Percentiles rank a stretch among this genome's conserved stretches.
phyloP scores from a whole-genome alignment of 148 eudicot genomes.

The Camellia japonica region DNA sequence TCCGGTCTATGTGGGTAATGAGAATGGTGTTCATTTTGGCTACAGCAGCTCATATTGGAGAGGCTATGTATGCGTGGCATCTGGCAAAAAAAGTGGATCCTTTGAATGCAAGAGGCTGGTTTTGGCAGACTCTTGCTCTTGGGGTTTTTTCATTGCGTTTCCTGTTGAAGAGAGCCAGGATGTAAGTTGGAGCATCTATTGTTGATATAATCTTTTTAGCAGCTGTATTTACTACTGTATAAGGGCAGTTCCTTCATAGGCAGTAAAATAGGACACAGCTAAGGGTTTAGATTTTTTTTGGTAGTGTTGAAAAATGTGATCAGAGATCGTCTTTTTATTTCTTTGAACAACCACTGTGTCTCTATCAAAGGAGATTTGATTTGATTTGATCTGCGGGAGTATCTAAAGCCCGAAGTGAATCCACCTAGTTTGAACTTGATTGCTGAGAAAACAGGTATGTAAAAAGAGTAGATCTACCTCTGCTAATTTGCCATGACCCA shows the following conservation, averaged over 20 bases:
- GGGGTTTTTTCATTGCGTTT: slow-evolving; percentile 22
- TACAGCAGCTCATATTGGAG: slow-evolving; percentile 48
- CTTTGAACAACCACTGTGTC: background rate
- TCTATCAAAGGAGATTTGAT: background rate
- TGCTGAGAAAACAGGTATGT: no score
- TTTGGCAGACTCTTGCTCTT: slow-evolving; percentile 26
- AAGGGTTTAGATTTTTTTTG: background rate
- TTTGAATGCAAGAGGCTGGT: slow-evolving; percentile 11
- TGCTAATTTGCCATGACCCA: no score
- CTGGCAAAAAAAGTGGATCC: slow-evolving; percentile 47
- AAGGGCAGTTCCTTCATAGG: background rate
- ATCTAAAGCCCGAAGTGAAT: no score
- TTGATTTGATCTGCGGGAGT: no score
- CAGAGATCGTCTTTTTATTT: background rate
- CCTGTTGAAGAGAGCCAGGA: slow-evolving; percentile 38
- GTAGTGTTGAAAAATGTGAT: no score
- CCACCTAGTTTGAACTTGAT: no score
- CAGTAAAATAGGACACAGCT: background rate
- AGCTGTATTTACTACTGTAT: background rate
- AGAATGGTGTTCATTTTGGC: slow-evolving; percentile 36
- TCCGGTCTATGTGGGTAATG: slow-evolving; percentile 43
- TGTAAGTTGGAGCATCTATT: background rate
- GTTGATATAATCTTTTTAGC: background rate
- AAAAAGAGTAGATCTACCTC: no score
- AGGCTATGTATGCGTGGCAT: slow-evolving; percentile 72